Evolutionary conservation across 2,329 filamentous ascomycete genomes (phyloP), one percentile per base, ranked within the genome.

Genomic region (Aspergillus vadensis): DNA sequence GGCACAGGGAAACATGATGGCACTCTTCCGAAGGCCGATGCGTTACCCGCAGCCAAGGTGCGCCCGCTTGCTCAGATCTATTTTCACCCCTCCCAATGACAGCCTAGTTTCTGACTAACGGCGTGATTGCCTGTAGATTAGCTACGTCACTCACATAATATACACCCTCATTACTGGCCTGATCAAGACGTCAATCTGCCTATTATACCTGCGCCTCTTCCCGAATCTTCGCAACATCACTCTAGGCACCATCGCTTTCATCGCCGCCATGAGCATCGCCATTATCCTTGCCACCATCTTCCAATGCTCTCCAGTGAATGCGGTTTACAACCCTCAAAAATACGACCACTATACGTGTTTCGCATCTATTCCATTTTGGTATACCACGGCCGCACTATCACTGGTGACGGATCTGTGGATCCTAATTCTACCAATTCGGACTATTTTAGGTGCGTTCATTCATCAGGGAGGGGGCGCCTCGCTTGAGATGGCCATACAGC

Each of bases 321-420:
- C 54, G 7, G 30, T 23, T 10, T 53, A 51, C 7, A 36, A 47
- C 5, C 8, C 50, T 3, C 32, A 25, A 2, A 54, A 41, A 30
- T 48, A 23, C 48, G 17, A 30, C 4, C 48, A 50, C 10, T 32
- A 44, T 25, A 25, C 38, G 3, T 60, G 58, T 25, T 44, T 60
- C 38, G 25, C 47, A 5, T 30, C 58, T 4, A 49, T 60, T 25
- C 55, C 59, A 10, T 63, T 62, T 14, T 63, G 62, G 62, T 63
- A 58, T 19, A 36, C 57, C 5, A 44, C 25, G 1, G 52, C 59
- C 6, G 56, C 56, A 3, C 5, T 59, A n/a, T 62, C 47, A 12
- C 49, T 63, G 17, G 59, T 25, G 4, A 63, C 59, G 1, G 62
- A 59, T 47, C 6, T 63, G 14, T 63, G 62, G 62, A 62, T 63